These are phyloP conservation scores for Ceriops tagal DNA, from an alignment of 345 rosid genomes.

Conservation along the genomic window DNA sequence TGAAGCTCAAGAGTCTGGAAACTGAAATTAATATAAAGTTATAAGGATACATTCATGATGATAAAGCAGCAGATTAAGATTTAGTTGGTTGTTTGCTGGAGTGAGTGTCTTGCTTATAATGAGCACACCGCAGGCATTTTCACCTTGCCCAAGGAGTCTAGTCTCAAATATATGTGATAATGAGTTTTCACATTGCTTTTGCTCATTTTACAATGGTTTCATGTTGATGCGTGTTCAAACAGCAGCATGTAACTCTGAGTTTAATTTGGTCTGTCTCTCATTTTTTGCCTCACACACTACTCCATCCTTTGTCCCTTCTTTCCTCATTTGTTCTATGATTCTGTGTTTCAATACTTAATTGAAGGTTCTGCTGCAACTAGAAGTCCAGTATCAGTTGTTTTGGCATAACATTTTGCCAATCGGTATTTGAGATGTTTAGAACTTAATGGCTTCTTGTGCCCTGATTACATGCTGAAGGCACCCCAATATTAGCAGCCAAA, in stretches of 20 bases:
- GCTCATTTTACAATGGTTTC: background rate
- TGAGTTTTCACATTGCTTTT: background rate
- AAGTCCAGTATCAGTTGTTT: background rate
- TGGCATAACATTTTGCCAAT: background rate
- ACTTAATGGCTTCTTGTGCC: background rate
- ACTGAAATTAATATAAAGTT: too few relatives aligned
- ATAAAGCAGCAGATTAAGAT: too few relatives aligned
- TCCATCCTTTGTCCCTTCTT: background rate
- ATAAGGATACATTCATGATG: too few relatives aligned
- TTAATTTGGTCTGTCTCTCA: background rate
- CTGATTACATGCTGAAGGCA: conserved; percentile 52
- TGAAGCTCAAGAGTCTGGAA: too few relatives aligned
- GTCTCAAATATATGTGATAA: too few relatives aligned
- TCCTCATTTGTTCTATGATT: background rate
- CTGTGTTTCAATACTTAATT: background rate
- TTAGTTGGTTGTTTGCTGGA: too few relatives aligned
- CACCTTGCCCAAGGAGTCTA: too few relatives aligned
- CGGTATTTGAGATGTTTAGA: background rate
- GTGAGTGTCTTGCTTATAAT: too few relatives aligned
- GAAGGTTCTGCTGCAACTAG: background rate
- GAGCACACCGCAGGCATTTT: too few relatives aligned
- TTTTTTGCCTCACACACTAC: background rate
- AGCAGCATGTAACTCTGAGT: background rate
- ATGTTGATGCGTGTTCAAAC: background rate
- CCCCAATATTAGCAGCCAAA: conserved; percentile 98